These are phyloP conservation scores for Berberis thunbergii DNA, from an alignment of 164 flowering plant species.

Conservation along the genomic window DNA sequence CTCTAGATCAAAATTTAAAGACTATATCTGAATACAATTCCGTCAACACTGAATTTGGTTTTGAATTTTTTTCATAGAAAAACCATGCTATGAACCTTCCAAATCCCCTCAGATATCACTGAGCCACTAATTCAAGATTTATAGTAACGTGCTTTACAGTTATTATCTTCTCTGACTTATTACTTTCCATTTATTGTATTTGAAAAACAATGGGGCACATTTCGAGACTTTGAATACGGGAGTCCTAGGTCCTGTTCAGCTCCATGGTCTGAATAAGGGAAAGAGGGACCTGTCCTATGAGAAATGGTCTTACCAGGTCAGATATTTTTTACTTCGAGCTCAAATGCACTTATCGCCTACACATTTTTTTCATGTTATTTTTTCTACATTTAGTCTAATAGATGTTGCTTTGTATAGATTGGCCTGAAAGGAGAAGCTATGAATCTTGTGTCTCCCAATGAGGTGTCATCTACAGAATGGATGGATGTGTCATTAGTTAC, in stretches of 20 bases:
- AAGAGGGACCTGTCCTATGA: constrained; percentile 65
- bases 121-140: background rate
- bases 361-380: background rate
- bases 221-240: constrained; percentile 79
- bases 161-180: background rate
- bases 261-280: constrained; percentile 65
- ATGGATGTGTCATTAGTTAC: constrained; percentile 32
- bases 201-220: constrained; percentile 76
- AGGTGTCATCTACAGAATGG: constrained; percentile 71
- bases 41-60: no score
- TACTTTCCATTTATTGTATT: constrained; percentile 3
- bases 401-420: constrained; percentile 32
- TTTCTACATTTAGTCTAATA: background rate
- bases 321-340: background rate
- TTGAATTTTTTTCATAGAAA: no score
- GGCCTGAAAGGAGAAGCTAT: constrained; percentile 84
- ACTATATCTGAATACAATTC: no score
- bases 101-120: background rate
- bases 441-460: constrained; percentile 48
- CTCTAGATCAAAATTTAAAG: no score
- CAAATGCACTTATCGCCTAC: background rate
- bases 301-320: constrained; percentile 92
- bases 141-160: background rate
- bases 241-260: constrained; percentile 63
- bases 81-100: no score